A percentile compares a stretch with the other conserved stretches of the same genome.
Conservation (phyloP, 768 basidiomycete genomes). For the Rhizopogon rudus region DNA sequence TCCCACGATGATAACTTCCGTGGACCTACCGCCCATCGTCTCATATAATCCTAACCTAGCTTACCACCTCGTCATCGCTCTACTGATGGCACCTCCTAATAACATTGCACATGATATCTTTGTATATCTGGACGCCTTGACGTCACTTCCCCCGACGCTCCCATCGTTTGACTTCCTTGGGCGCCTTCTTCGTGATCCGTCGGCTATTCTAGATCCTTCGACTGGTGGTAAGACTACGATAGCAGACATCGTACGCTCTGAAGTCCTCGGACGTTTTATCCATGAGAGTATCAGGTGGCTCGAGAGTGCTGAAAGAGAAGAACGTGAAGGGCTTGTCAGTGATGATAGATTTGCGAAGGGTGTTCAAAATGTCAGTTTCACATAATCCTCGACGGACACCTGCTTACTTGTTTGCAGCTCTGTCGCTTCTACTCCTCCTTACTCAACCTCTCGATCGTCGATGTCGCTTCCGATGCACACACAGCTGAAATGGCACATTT, state of each 20-base stretch:
- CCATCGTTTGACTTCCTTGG: slow-evolving; percentile 72
- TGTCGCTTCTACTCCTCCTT: slow-evolving; percentile 75
- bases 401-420: slow-evolving; percentile 36
- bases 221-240: slow-evolving; percentile 51
- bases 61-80: slow-evolving; percentile 56
- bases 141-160: slow-evolving; percentile 64
- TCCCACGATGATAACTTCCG: slow-evolving; percentile 55
- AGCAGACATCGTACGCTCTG: slow-evolving; percentile 57
- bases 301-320: slow-evolving; percentile 64
- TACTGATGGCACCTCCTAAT: slow-evolving; percentile 39
- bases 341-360: slow-evolving; percentile 73
- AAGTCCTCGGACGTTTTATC: slow-evolving; percentile 67
- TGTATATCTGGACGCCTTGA: slow-evolving; percentile 59
- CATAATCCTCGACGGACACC: slow-evolving; percentile 3
- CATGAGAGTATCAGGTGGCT: slow-evolving; percentile 68
- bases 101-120: slow-evolving; percentile 29
- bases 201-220: slow-evolving; percentile 34
- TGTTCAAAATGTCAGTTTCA: slow-evolving; percentile 56
- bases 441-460: slow-evolving; percentile 61
- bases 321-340: slow-evolving; percentile 59
- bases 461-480: slow-evolving; percentile 59
- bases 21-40: slow-evolving; percentile 63
- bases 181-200: slow-evolving; percentile 59
- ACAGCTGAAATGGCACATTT: slow-evolving; percentile 78
- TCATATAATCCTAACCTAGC: slow-evolving; percentile 67